phyloP scores from a whole-genome alignment of 2,329 filamentous ascomycete species.

The Cercospora beticola region DNA sequence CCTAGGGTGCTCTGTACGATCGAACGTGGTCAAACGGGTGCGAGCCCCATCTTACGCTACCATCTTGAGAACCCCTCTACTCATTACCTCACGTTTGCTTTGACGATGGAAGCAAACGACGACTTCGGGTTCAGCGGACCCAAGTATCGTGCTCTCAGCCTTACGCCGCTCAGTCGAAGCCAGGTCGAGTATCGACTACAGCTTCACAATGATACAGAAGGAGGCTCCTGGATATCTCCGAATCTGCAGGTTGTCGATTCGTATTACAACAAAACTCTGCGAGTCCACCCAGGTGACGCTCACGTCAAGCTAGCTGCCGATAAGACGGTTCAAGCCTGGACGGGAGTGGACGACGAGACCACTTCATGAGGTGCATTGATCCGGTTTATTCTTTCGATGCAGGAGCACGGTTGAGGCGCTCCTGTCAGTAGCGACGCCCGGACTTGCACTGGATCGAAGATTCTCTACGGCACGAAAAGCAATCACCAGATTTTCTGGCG shows the following conservation, averaged over 20 bases:
- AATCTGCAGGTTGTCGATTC: slow-evolving; percentile 77
- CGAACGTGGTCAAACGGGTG: slow-evolving; percentile 14
- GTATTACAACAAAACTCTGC: slow-evolving; percentile 88
- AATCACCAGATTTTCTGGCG: not conserved
- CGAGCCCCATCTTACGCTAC: slow-evolving; percentile 53
- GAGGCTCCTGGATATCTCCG: slow-evolving; percentile 68
- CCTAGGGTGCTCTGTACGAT: slow-evolving; percentile 72
- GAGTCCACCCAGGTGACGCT: slow-evolving; percentile 78
- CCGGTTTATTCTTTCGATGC: not conserved
- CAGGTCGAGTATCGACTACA: slow-evolving; percentile 72
- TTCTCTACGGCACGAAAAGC: not conserved
- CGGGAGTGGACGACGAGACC: not conserved
- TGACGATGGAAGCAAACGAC: slow-evolving; percentile 89
- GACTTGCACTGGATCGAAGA: not conserved
- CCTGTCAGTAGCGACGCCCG: not conserved
- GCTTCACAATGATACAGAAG: slow-evolving; percentile 50
- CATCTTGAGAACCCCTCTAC: slow-evolving; percentile 91
- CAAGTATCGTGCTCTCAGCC: slow-evolving; percentile 75
- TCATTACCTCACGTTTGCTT: slow-evolving; percentile 90
- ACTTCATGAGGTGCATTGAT: not conserved
- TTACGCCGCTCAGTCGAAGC: slow-evolving; percentile 78
- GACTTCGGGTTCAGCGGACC: slow-evolving; percentile 90
- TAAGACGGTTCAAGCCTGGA: slow-evolving; percentile 36
- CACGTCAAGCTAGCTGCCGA: slow-evolving; percentile 58
- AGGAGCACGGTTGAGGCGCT: not conserved